Base-by-base conservation (phyloP, 352 stramenopile genomes). In the Phytophthora tentaculata region DNA sequence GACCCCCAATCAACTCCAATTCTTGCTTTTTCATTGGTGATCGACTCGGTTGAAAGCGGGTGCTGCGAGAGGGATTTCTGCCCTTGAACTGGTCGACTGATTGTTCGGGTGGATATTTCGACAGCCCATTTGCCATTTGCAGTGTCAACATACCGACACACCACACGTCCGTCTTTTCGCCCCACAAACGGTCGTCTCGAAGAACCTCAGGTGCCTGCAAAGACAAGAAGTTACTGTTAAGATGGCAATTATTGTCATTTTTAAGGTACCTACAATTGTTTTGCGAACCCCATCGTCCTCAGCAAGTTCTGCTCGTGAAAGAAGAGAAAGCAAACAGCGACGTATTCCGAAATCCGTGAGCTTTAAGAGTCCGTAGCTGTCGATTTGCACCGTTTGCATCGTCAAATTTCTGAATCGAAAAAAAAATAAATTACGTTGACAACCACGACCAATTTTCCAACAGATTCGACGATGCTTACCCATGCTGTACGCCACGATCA, bases 81-180 rank as follows among this genome's bases (percentile, higher is more conserved):
- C 44, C 35, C 9, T 41, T 22, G 9, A 55, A 22, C 17, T 57
- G 55, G 16, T 74, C 41, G 20, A 61, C 20, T 3, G 26, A 9
- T 58, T 67, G 35, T 2, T 48, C 19, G 7, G 35, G 0, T 7
- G 32, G 19, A 26, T 37, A 41, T 24, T 67, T 67, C 16, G 24
- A 19, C 13, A 86, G 7, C 2, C 67, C 72, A 3, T 74, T 71
- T 9, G 56, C 65, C 82, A 90, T 90, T 61, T 91, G 82, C 10
- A 88, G 59, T 6, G 76, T 75, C 6, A 92, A 47, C 19, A 90
- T 64, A 6, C 84, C 84, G 3, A 92, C 58, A 28, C 61, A 48
- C 84, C 84, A 92, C 2, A 92, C 64, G 13, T 92, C 84, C 0
- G 67, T 73, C 57, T 83, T 84, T n/a, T 62, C 70, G 2, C 65